Percentiles rank a stretch among this genome's conserved stretches.
Evolutionary conservation across 2,329 filamentous ascomycete species (phyloP).

Genomic region (Celoporthe dispersa): DNA sequence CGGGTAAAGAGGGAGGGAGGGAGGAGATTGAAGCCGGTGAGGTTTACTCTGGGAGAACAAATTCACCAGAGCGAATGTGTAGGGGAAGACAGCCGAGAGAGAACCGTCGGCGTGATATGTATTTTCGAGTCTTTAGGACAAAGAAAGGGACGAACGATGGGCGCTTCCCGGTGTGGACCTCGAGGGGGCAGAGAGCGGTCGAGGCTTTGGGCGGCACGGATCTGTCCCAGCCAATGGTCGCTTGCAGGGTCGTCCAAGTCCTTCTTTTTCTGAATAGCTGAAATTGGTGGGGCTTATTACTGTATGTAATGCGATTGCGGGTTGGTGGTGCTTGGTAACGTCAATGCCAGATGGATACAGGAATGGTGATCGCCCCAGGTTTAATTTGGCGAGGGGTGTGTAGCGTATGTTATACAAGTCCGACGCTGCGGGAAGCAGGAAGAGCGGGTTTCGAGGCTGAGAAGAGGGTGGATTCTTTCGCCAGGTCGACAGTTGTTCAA

Average conservation of each 20-base stretch:
- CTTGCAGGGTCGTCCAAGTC: neutral
- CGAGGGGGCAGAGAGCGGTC: neutral
- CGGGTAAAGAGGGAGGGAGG: neutral
- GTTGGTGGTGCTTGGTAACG: neutral
- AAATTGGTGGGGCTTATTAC: neutral
- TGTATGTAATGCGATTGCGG: conserved; percentile 1
- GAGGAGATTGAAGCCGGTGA: neutral
- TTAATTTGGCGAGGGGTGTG: conserved; percentile 9
- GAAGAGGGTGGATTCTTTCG: neutral
- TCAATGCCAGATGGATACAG: conserved; percentile 1
- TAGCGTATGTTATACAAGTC: neutral
- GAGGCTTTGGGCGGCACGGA: neutral
- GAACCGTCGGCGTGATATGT: neutral
- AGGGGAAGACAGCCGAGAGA: too few species aligned
- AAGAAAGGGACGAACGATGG: neutral
- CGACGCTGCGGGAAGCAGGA: neutral
- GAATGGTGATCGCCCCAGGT: neutral
- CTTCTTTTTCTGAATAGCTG: neutral
- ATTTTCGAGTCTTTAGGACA: neutral
- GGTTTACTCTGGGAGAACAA: neutral
- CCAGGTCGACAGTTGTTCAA: neutral
- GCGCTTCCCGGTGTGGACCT: neutral
- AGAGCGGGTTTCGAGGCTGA: neutral
- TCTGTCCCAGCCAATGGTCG: neutral
- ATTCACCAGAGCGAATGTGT: too few species aligned